Conservation (phyloP, 164 flowering plant species). For the Tetrastigma voinierianum region DNA sequence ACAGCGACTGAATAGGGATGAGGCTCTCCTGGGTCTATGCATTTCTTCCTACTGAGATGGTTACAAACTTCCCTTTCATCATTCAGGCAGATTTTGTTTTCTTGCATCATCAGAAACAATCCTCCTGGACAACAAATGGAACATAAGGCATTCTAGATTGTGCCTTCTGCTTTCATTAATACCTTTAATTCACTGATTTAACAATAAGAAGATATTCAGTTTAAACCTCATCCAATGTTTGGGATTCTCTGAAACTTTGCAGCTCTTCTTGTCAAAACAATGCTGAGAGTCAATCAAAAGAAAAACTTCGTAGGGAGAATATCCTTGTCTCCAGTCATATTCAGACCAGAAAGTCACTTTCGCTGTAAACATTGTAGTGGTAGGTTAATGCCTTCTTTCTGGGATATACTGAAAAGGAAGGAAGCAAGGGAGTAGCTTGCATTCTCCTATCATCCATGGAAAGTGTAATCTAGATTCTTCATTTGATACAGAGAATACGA, state of each 20-base stretch:
- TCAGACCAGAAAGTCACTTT: slow-evolving; percentile 39
- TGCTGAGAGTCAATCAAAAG: slow-evolving; percentile 33
- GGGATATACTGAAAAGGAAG: slow-evolving; percentile 50
- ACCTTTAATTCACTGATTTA: slow-evolving; percentile 46
- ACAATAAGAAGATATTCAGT: slow-evolving; percentile 34
- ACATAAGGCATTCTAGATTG: slow-evolving; percentile 53
- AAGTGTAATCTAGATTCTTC: slow-evolving; percentile 30
- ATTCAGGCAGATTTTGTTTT: slow-evolving; percentile 64
- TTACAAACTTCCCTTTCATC: slow-evolving; percentile 59
- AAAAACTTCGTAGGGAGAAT: slow-evolving; percentile 26
- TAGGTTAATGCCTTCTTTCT: slow-evolving; percentile 38
- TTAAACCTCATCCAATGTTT: slow-evolving; percentile 37
- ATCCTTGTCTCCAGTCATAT: slow-evolving; percentile 53
- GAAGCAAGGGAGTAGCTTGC: slow-evolving; percentile 36
- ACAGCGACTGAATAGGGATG: slow-evolving; percentile 33
- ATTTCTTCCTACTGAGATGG: slow-evolving; percentile 67
- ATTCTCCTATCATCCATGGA: slow-evolving; percentile 47
- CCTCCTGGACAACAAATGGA: slow-evolving; percentile 51
- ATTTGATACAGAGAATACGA: slow-evolving; percentile 35
- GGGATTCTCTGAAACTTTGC: slow-evolving; percentile 33
- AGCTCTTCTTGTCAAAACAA: slow-evolving; percentile 33
- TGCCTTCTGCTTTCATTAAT: slow-evolving; percentile 49
- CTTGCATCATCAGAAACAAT: slow-evolving; percentile 57
- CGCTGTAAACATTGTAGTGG: slow-evolving; percentile 52
- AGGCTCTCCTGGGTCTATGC: slow-evolving; percentile 53